Base-by-base conservation (phyloP, 1,139 yeast genomes). In the Yamadazyma triangularis region DNA sequence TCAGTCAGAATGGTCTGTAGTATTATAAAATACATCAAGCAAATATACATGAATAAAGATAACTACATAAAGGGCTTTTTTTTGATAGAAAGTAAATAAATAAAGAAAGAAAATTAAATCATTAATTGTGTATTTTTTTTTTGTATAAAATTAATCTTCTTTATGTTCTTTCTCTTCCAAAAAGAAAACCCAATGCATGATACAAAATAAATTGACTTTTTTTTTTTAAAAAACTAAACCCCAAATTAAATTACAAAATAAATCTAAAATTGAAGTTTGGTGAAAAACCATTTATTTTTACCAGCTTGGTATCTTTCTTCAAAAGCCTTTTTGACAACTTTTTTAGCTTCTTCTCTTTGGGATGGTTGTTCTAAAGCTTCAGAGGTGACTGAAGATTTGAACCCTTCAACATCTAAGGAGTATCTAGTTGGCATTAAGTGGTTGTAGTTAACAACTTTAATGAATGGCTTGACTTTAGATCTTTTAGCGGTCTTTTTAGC, bases 361-460 rank as follows among this genome's bases (percentile, higher is more conserved):
- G 97, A 78, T 73, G 97, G 96, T 79, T 93, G 97, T 65, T 79
- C 80, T 70, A 93, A 85, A 60, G 97, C 79, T 70, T 89, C 97
- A 54, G 93, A 74, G 53, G 96, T 74, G 61, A 93, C 87, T 60
- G 79, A 84, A 58, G 84, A 63, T 81, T 91, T 91, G 80, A 93
- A 82, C 53, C 89, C 73, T 69, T 91, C 97, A 59, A 91, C 93
- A 67, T 91, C 97, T 62, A 93, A 81, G 44, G 95, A 80, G 86
- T 93, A 93, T 81, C 99, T 91, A 63, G 99, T 93, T 77, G 98
- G 98, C 94, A 93, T 83, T 71, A 93, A 79, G 74, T 93, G 99
- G 91, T 88, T 89, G 95, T 89, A 93, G 96, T 93, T 93, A 69
- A 93, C 80, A 64, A 86, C 89, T 81, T 91, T 93, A 77, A 93